Base-by-base conservation (phyloP, 1,284 basidiomycete genomes). In the Cerrena zonata region DNA sequence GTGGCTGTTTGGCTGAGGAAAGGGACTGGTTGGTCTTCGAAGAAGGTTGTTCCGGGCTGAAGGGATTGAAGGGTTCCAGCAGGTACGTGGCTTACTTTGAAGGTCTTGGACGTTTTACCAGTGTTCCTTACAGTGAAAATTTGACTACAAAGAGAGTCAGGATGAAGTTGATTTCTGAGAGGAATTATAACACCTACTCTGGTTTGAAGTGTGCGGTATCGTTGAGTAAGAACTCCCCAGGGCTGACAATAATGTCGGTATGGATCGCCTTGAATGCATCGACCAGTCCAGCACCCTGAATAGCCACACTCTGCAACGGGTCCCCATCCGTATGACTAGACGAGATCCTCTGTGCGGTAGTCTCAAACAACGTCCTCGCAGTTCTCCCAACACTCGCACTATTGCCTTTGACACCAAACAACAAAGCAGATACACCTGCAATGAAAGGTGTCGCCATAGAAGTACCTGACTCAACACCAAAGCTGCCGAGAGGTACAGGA, bases 271-370 rank as follows among this genome's bases (percentile, higher is more conserved):
- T 72, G 65, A 76, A 82, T 11, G 80, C 77, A 57, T 89, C 73
- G 51, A 89, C 70, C 47, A 86, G 63, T 19, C 86, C 87, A 19
- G 82, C 76, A 34, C 87, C 88, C 56, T 83, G 80, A 48, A 80
- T 77, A 1, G 80, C 76, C 5, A 80, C 72, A 7, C 82, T 84
- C 56, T 84, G 78, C 39, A 80, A 59, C 2, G 78, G 74, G 30
- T 73, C 71, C 5, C 73, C 75, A 21, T 75, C 74, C 15, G 73
- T 73, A 38, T 71, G 72, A 39, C 76, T 77, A 3, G 72, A 66
- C 0, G 68, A 61, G 5, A 86, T 65, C 3, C 70, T 65, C 37
- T 72, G 63, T 7, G 83, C 77, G 1, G 85, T 84, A 13, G 76
- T 78, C 65, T 86, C 72, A 54, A 89, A 77, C 11, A 86, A 56